Evolutionary conservation across 140 eudicot genomes (phyloP).

Genomic region (Bidens hawaiensis): DNA sequence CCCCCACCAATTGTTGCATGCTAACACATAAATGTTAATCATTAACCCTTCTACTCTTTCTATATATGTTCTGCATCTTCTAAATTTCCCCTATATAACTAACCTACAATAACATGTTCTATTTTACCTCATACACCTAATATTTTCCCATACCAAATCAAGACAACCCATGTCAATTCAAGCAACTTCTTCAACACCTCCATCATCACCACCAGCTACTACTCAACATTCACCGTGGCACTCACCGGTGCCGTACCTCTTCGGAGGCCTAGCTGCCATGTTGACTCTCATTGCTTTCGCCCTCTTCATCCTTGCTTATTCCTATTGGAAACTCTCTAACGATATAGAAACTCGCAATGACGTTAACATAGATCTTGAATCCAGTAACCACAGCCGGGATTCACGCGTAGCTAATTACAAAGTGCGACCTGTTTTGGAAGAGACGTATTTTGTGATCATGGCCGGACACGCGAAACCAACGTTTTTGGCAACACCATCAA

Average conservation of each 20-base stretch:
- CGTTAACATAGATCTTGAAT: constrained; percentile 25
- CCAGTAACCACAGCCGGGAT: constrained; percentile 12
- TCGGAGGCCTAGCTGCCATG: constrained; percentile 70
- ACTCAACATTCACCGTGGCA: constrained; percentile 55
- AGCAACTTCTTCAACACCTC: constrained; percentile 22
- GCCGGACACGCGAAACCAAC: constrained; percentile 70
- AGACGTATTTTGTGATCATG: constrained; percentile 66
- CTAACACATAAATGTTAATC: too few species aligned
- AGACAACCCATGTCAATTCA: constrained; percentile 8
- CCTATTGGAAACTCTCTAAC: constrained; percentile 51
- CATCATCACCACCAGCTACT: constrained; percentile 30
- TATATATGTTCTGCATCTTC: not conserved
- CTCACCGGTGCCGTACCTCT: constrained; percentile 76
- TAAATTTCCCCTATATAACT: constrained; percentile 6
- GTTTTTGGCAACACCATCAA: constrained; percentile 54
- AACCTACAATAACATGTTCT: not conserved
- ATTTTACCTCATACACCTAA: not conserved
- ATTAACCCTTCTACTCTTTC: too few species aligned
- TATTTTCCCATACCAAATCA: not conserved
- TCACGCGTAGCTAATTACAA: constrained; percentile 23
- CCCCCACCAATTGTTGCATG: too few species aligned
- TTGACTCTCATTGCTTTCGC: constrained; percentile 61
- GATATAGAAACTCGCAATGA: not conserved
- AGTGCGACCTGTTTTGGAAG: constrained; percentile 37
- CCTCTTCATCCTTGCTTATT: constrained; percentile 55